A percentile compares a stretch with the other conserved stretches of the same genome.
Evolutionary conservation across 2,329 filamentous ascomycete species (phyloP).

Genomic region (Pyrenochaeta sp.): DNA sequence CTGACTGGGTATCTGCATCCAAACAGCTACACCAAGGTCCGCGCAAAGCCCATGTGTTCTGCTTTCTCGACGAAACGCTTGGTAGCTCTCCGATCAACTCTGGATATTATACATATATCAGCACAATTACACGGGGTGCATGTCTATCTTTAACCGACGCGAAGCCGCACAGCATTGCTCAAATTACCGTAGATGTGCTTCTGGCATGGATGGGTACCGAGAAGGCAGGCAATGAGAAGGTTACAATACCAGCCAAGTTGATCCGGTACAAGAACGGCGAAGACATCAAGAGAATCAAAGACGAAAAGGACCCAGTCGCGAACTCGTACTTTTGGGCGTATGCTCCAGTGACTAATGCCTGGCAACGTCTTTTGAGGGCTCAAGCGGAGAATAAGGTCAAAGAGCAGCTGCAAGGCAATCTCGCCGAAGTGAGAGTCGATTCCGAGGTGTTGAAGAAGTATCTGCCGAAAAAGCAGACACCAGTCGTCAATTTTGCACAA

Average conservation of each 20-base stretch:
- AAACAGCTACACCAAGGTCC: constrained; percentile 45
- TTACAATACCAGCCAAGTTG: constrained; percentile 21
- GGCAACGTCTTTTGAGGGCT: not conserved
- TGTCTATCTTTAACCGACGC: constrained; percentile 46
- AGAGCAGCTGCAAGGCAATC: constrained; percentile 19
- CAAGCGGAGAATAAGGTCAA: constrained; percentile 5
- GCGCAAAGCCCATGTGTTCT: constrained; percentile 57
- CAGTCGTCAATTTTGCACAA: constrained; percentile 39
- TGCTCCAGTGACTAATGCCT: not conserved
- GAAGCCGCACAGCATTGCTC: constrained; percentile 48
- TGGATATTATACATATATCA: constrained; percentile 55
- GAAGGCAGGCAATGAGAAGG: constrained; percentile 20
- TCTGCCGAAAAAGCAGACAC: constrained; percentile 47
- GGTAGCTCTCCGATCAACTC: constrained; percentile 15
- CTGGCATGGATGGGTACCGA: constrained; percentile 56
- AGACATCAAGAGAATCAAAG: constrained; percentile 25
- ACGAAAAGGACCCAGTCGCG: constrained; percentile 23
- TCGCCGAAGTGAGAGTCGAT: constrained; percentile 21
- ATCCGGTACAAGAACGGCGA: constrained; percentile 26
- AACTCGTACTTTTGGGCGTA: constrained; percentile 30
- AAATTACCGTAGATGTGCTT: constrained; percentile 54
- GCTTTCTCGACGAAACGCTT: constrained; percentile 45
- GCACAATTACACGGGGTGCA: constrained; percentile 53
- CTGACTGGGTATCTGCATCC: constrained; percentile 56
- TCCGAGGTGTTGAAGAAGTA: constrained; percentile 28